Base-by-base conservation (phyloP, 108 stramenopile genomes). In the Cylindrotheca closterium region DNA sequence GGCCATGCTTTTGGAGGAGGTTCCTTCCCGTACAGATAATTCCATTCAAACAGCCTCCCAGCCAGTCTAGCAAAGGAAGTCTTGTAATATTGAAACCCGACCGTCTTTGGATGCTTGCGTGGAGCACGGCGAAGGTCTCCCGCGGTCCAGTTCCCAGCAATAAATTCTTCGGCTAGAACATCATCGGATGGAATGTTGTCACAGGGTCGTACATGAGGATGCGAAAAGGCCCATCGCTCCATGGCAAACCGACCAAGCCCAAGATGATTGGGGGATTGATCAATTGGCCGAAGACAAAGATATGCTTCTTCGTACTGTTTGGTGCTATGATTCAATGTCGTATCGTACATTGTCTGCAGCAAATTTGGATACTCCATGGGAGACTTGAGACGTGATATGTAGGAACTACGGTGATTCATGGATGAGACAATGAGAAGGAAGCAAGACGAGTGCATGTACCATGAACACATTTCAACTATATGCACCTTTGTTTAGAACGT, bases 191-290 rank as follows among this genome's bases (percentile, higher is more conserved):
- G 42, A 25, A 50, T 64, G 52, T 64, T 50, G 30, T 59, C 49
- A 46, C 68, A 69, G 2, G 68, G 68, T 53, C 57, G 60, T 19
- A 69, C 58, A 42, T 60, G 3, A 49, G 68, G 68, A 60, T 69
- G 68, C 21, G 58, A 60, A 21, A 60, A 45, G 1, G 51, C 45
- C 68, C 68, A 69, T 45, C 30, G 28, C 30, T 69, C 68, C 47
- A 60, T 34, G 29, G 68, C 68, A 60, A 60, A 60, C 27, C 68
- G 68, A 23, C 58, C 68, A 22, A 60, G 4, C 3, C 68, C 68
- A 55, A 63, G 45, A 24, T 42, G 32, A 31, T 60, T 59, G 23
- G 51, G 42, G 5, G 33, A 49, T 7, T 51, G 21, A 27, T 69
- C 23, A 26, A 19, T 27, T 3, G 68, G 68, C 60, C 31, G 34